Evolutionary conservation across 108 stramenopile genomes (phyloP).

Genomic region (Fistulifera solaris): DNA sequence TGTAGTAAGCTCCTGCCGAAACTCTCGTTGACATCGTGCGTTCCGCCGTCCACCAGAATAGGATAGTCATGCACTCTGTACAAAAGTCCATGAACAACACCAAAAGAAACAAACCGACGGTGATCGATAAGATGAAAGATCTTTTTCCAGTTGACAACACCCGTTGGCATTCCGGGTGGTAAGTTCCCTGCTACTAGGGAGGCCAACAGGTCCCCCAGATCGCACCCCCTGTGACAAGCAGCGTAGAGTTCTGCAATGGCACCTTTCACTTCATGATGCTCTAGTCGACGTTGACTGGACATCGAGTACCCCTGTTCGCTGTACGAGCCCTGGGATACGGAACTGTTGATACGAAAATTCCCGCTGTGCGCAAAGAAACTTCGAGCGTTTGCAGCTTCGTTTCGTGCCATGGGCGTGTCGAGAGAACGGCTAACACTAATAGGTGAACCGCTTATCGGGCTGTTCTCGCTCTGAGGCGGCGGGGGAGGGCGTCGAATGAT

Average conservation of each 20-base stretch:
- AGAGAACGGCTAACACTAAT: neutral
- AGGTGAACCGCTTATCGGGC: neutral
- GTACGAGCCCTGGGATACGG: conserved; percentile 3
- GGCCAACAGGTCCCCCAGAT: conserved; percentile 62
- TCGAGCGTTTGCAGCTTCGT: neutral
- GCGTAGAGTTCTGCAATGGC: conserved; percentile 57
- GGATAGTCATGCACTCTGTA: conserved; percentile 76
- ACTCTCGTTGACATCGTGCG: conserved; percentile 2
- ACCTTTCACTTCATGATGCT: conserved; percentile 35
- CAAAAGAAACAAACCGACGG: conserved; percentile 78
- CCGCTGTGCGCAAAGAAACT: neutral
- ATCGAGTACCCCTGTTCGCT: neutral
- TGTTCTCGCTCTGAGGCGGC: neutral
- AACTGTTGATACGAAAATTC: neutral
- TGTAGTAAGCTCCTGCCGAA: neutral
- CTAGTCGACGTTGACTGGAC: conserved; percentile 9
- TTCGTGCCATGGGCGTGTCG: neutral
- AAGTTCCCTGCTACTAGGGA: conserved; percentile 12
- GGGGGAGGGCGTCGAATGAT: conserved; percentile 11
- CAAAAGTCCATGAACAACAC: conserved; percentile 71
- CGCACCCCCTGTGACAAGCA: conserved; percentile 43
- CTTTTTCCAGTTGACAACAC: conserved; percentile 32
- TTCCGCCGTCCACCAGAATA: conserved; percentile 26
- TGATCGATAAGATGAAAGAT: conserved; percentile 72
- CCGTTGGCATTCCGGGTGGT: neutral